Conservation (phyloP, 2,329 filamentous ascomycete species). For the Fusarium sp. region DNA sequence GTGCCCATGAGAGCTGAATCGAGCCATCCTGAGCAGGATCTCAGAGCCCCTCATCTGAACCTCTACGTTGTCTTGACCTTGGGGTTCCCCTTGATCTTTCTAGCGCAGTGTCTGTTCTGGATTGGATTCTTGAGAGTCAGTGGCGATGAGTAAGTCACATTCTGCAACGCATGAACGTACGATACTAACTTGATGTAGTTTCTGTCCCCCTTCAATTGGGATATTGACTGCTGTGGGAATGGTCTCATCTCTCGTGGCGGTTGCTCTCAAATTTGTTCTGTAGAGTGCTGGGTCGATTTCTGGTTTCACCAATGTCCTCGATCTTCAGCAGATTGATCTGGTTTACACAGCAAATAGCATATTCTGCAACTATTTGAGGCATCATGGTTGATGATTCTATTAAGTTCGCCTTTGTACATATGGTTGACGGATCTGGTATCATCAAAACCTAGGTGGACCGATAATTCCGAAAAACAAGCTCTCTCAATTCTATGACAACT, state of each 20-base stretch:
- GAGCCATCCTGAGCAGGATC: rapidly evolving
- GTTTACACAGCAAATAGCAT: rapidly evolving
- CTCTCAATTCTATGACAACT: too few relatives aligned
- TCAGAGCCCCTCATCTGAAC: not conserved
- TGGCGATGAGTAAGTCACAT: not conserved
- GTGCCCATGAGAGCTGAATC: not conserved
- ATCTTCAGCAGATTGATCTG: rapidly evolving
- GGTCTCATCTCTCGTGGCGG: not conserved
- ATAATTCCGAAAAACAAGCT: too few relatives aligned
- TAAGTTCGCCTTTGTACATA: too few relatives aligned
- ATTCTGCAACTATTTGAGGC: rapidly evolving
- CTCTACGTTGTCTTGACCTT: not conserved
- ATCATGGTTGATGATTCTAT: not conserved
- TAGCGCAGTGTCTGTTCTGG: slow-evolving; percentile 32
- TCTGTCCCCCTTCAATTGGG: not conserved
- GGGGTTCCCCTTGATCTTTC: not conserved
- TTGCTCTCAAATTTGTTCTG: not conserved
- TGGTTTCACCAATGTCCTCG: not conserved
- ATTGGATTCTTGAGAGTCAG: slow-evolving; percentile 20
- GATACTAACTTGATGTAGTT: not conserved
- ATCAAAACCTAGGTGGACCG: too few relatives aligned
- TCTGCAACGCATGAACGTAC: rapidly evolving
- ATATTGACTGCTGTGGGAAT: not conserved
- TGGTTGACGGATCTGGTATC: rapidly evolving
- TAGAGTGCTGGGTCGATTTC: not conserved